Evolutionary conservation across 2,329 filamentous ascomycete genomes (phyloP), one percentile per base, ranked within the genome.

Genomic region (Penicillium sp.): DNA sequence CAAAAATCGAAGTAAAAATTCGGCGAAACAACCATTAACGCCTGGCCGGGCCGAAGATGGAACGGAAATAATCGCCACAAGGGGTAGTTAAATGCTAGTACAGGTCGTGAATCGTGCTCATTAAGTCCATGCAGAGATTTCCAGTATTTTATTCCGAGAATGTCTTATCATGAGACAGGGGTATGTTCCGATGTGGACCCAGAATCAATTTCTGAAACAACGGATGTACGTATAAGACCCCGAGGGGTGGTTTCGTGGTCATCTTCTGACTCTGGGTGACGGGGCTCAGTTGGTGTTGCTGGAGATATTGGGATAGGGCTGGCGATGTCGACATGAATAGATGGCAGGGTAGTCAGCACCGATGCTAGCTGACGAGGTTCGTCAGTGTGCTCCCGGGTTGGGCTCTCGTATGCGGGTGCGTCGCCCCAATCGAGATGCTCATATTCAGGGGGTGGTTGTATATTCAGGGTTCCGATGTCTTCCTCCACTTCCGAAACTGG

Each of bases 401-500:
- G 67, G 44, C 70, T 70, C 37, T 71, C 65, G 55, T 79, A 79
- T 0, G 75, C 69, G 11, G 77, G 77, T 10, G 75, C 77, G 23
- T 78, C 75, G 31, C 76, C 77, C 75, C 76, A 77, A 26, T 75
- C 70, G 27, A 77, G 58, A 26, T 73, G 62, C 3, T 78, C 76
- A 50, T 79, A 79, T 1, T 77, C 72, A 4, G 77, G 77, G 39
- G 77, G 65, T 8, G 65, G 77, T 3, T 71, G 72, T 8, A 75
- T 75, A 19, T 69, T 68, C 2, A 67, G 63, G n/a, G 65, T 61
- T n/a, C 72, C 75, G 11, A 77, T 68, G 57, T 78, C 74, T 13
- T 76, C 76, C 1, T 72, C 72, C 4, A 59, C 53, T 44, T 56
- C 66, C 25, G 58, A 62, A 50, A 55, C 19, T 27, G 66, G 50